Conservation (phyloP, 2,329 filamentous ascomycete species). For the Apiospora pterosperma region DNA sequence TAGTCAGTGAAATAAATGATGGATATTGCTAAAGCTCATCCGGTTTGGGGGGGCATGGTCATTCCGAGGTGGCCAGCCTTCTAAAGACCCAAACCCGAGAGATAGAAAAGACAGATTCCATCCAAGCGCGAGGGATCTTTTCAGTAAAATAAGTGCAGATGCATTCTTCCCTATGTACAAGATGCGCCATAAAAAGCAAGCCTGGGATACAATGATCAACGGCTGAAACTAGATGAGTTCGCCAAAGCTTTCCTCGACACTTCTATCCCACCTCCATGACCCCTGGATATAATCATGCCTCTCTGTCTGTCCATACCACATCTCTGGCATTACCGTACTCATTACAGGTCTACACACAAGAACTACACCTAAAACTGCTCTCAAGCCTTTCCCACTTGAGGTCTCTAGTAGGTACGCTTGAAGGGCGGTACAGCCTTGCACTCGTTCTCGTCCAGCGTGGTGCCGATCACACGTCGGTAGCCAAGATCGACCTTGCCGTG, state of each 20-base stretch:
- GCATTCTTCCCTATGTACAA: background rate
- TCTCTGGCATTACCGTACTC: background rate
- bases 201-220: background rate
- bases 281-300: background rate
- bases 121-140: background rate
- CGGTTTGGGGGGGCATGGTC: background rate
- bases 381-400: background rate
- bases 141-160: background rate
- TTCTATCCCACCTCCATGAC: background rate
- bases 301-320: background rate
- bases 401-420: slow-evolving; percentile 78
- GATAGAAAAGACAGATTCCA: background rate
- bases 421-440: slow-evolving; percentile 96
- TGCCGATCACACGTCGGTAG: slow-evolving; percentile 79
- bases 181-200: background rate
- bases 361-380: background rate
- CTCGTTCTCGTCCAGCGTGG: slow-evolving; percentile 90
- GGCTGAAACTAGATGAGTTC: background rate
- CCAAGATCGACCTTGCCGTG: slow-evolving; percentile 82
- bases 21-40: background rate
- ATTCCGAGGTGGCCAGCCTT: background rate
- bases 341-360: background rate
- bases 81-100: background rate
- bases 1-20: background rate
- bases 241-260: background rate